These are phyloP conservation scores for Litchi chinensis DNA, from an alignment of 345 rosid species.

Conservation along the genomic window DNA sequence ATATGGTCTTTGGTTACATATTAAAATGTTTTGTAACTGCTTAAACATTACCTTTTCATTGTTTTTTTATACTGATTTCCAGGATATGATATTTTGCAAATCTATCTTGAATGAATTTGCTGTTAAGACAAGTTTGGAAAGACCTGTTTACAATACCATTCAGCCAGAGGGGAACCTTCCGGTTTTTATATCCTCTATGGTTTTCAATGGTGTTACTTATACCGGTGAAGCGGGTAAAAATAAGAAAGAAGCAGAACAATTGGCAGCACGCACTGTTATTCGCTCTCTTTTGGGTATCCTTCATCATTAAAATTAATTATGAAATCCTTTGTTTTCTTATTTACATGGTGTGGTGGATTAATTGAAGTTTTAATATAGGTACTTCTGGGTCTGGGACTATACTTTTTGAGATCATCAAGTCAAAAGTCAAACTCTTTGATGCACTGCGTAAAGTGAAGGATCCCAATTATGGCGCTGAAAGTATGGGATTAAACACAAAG, in stretches of 20 bases:
- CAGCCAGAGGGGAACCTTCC: slow-evolving; percentile 26
- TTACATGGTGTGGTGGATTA: neutral
- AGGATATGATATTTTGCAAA: slow-evolving; percentile 47
- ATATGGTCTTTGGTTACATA: neutral
- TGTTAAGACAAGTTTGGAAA: slow-evolving; percentile 33
- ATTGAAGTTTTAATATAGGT: slow-evolving; percentile 22
- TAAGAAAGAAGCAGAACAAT: slow-evolving; percentile 59
- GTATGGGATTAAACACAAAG: neutral
- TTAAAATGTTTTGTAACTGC: neutral
- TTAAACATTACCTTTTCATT: neutral
- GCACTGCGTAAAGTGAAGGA: slow-evolving; percentile 28
- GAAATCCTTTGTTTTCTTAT: neutral
- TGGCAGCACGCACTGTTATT: slow-evolving; percentile 48
- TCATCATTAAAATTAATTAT: neutral
- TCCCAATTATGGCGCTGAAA: slow-evolving; percentile 6
- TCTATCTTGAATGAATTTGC: slow-evolving; percentile 53
- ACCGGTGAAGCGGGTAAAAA: slow-evolving; percentile 31
- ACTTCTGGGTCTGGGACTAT: slow-evolving; percentile 19
- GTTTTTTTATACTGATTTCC: slow-evolving; percentile 5
- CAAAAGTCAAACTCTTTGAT: slow-evolving; percentile 37
- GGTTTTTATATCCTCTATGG: slow-evolving; percentile 33
- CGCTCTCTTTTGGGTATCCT: slow-evolving; percentile 40
- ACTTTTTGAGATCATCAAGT: slow-evolving; percentile 37
- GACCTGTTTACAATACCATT: slow-evolving; percentile 36
- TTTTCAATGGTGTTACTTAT: slow-evolving; percentile 37